Percentiles rank a stretch among this genome's conserved stretches.
These are phyloP conservation scores for Phyllosticta paracitricarpa DNA, from an alignment of 2,329 filamentous ascomycete genomes.

Conservation along the genomic window DNA sequence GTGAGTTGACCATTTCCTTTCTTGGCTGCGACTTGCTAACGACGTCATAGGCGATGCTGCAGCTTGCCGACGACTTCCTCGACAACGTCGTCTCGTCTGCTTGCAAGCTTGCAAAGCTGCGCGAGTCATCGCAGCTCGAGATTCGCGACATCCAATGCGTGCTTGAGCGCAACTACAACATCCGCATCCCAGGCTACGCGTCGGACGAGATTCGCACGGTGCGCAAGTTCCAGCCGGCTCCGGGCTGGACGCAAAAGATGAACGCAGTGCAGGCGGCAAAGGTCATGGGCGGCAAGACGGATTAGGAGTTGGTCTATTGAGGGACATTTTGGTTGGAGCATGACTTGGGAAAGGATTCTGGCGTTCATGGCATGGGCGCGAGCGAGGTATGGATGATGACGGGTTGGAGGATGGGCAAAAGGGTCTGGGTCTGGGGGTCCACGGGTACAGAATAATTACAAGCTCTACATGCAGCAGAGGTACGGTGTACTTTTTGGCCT, in stretches of 20 bases:
- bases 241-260: conserved; percentile 93
- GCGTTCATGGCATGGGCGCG: neutral
- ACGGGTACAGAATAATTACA: neutral
- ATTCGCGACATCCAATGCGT: conserved; percentile 53
- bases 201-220: conserved; percentile 92
- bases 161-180: conserved; percentile 56
- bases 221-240: conserved; percentile 79
- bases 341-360: neutral
- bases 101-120: conserved; percentile 86
- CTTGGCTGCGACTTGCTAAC: conserved; percentile 13
- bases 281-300: conserved; percentile 43
- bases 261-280: conserved; percentile 92
- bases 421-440: neutral
- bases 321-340: neutral
- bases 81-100: conserved; percentile 81
- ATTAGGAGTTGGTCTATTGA: conserved; percentile 11
- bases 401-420: neutral
- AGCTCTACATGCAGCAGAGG: neutral
- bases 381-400: neutral
- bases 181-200: conserved; percentile 83
- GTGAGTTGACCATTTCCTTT: conserved; percentile 39
- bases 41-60: conserved; percentile 46
- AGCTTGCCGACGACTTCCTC: conserved; percentile 87
- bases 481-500: neutral
- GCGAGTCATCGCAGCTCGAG: conserved; percentile 81